Base-by-base conservation (phyloP, 805 yeast genomes). In the Pichia membranifaciens region DNA sequence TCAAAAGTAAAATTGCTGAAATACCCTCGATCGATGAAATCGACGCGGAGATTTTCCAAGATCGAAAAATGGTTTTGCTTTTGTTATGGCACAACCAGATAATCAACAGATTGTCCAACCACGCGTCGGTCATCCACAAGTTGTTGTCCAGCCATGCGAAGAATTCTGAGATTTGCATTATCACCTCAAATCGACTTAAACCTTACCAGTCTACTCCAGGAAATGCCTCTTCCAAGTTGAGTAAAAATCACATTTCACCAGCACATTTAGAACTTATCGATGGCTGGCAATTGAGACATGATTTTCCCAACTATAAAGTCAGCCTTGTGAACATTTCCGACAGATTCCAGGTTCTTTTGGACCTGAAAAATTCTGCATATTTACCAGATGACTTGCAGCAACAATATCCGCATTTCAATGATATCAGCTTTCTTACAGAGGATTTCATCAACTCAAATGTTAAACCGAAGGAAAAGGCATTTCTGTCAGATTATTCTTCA, bases 211-310 rank as follows among this genome's bases (percentile, higher is more conserved):
- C 44, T 15, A 21, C 29, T 22, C 45, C 53, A 1, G 33, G 49
- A 29, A 46, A 46, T 22, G 37, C 36, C 10, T 37, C 53, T 16
- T 20, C 46, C 13, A 44, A 47, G 23, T 15, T 56, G 4, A 32
- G 51, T 3, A 51, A 55, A 23, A 53, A 49, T 23, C 56, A 60
- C 31, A 54, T 58, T 21, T 51, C 54, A 21, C 57, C 60, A 20
- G 54, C 66, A 1, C 55, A 58, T 22, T 55, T 63, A 8, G 67
- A 63, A 50, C 59, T 62, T 38, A 51, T 65, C n/a, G 60, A 58
- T 44, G 66, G 68, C 3, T 65, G 68, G 69, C 59, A 62, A 44
- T 29, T 61, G 20, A 46, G 62, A 18, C 62, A 61, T 48, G 66
- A 62, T 38, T 58, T 60, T 36, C 58, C 59, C 12, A 41, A 52